Evolutionary conservation across 1,139 yeast species (phyloP).

Genomic region (Waltiozyma sp.): DNA sequence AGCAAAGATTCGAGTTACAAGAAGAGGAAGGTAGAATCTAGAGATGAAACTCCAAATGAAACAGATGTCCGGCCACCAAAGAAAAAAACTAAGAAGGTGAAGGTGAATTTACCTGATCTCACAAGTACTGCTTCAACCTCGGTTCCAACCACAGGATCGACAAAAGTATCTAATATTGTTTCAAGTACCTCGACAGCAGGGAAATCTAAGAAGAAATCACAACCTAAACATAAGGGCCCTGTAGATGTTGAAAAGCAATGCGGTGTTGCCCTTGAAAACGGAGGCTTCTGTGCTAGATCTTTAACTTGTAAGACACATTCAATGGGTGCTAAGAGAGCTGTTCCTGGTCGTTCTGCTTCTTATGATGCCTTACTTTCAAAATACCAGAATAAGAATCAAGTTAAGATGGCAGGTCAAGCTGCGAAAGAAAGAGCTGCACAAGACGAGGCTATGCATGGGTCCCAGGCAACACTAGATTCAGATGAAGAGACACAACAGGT

Average conservation of each 20-base stretch:
- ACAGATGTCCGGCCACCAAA: conserved; percentile 23
- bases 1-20: conserved; percentile 4
- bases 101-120: conserved; percentile 1
- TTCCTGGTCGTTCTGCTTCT: conserved; percentile 84
- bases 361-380: conserved; percentile 82
- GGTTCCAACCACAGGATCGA: too few relatives aligned
- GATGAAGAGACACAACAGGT: conserved; percentile 94
- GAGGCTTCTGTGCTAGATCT: conserved; percentile 90
- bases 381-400: conserved; percentile 87
- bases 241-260: conserved; percentile 94
- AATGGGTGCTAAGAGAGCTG: conserved; percentile 96
- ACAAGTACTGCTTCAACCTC: too few relatives aligned
- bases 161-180: background rate
- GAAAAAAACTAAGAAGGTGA: conserved; percentile 13
- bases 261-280: conserved; percentile 88
- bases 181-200: background rate
- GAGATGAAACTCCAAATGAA: conserved; percentile 17
- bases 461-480: conserved; percentile 38
- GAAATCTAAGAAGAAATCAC: conserved; percentile 35
- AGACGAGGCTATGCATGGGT: conserved; percentile 31
- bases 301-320: conserved; percentile 95
- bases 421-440: conserved; percentile 49
- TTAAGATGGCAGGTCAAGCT: conserved; percentile 74
- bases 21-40: conserved; percentile 12
- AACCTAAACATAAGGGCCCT: conserved; percentile 62